Conservation (phyloP, 805 yeast species). For the Monosporozyma solicola region DNA sequence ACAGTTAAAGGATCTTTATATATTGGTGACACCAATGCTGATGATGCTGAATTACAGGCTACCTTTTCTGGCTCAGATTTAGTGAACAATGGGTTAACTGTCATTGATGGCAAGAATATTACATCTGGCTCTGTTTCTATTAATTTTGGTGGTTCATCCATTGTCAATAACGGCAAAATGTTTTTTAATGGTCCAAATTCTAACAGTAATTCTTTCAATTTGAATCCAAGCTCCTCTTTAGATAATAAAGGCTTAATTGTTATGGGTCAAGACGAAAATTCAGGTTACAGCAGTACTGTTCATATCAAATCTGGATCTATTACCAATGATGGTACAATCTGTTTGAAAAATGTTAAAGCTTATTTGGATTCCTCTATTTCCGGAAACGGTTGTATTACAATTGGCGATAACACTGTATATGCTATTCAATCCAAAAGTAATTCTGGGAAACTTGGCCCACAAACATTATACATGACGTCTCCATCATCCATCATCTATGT, state of each 20-base stretch:
- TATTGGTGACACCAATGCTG: constrained; percentile 7
- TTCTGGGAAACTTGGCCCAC: constrained; percentile 4
- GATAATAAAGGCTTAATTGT: constrained; percentile 8
- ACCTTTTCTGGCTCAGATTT: constrained; percentile 4
- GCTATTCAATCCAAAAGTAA: constrained; percentile 2
- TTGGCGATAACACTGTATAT: constrained; percentile 7
- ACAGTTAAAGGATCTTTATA: constrained; percentile 8
- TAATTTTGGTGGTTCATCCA: constrained; percentile 5
- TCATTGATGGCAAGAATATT: constrained; percentile 8
- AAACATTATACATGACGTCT: constrained; percentile 9
- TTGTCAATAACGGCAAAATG: constrained; percentile 9
- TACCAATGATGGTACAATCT: constrained; percentile 11
- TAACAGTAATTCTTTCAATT: constrained; percentile 1
- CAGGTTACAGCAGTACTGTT: constrained; percentile 1
- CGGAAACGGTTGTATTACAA: constrained; percentile 11
- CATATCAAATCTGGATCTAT: constrained; percentile 1
- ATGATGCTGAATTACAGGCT: constrained; percentile 3
- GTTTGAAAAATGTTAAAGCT: constrained; percentile 5
- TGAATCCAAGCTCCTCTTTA: constrained; percentile 5
- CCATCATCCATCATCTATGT: constrained; percentile 8
- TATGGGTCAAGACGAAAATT: constrained; percentile 5
- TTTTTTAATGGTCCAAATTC: constrained; percentile 7
- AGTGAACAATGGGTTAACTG: constrained; percentile 9
- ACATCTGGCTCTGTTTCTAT: constrained; percentile 4
- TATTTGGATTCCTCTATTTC: constrained; percentile 3